A percentile compares a stretch with the other conserved stretches of the same genome.
phyloP scores from a whole-genome alignment of 768 basidiomycete species.

The Galerina sulciceps region DNA sequence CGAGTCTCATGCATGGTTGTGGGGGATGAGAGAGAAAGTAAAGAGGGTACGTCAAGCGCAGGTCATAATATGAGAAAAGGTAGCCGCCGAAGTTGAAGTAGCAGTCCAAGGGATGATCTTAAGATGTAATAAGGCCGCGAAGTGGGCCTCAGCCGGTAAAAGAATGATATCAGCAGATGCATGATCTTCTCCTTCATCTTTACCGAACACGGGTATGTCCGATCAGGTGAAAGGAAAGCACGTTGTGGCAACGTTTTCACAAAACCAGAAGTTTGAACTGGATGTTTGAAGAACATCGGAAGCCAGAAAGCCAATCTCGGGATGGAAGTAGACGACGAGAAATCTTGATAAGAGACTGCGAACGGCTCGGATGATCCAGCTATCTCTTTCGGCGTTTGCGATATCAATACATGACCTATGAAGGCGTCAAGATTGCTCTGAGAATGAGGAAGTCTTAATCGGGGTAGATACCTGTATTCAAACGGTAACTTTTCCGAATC shows the following conservation, averaged over 20 bases:
- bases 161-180: slow-evolving; percentile 50
- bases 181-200: slow-evolving; percentile 43
- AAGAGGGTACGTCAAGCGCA: slow-evolving; percentile 40
- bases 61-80: slow-evolving; percentile 59
- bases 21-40: slow-evolving; percentile 29
- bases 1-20: slow-evolving; percentile 67
- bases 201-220: slow-evolving; percentile 50
- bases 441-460: slow-evolving; percentile 19
- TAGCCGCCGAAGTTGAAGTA: slow-evolving; percentile 42
- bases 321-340: slow-evolving; percentile 6
- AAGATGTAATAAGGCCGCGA: slow-evolving; percentile 56
- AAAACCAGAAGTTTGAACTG: slow-evolving; percentile 35
- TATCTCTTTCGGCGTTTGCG: slow-evolving; percentile 6
- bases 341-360: slow-evolving; percentile 17
- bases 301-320: slow-evolving; percentile 35
- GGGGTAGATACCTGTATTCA: slow-evolving; percentile 15
- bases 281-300: slow-evolving; percentile 27
- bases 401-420: slow-evolving; percentile 10
- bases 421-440: slow-evolving; percentile 10
- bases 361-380: slow-evolving; percentile 13
- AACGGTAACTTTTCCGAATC: slow-evolving; percentile 23
- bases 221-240: slow-evolving; percentile 44
- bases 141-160: slow-evolving; percentile 47
- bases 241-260: slow-evolving; percentile 46
- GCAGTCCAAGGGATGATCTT: slow-evolving; percentile 41